These are phyloP conservation scores for Daldinia concentrica DNA, from an alignment of 495 filamentous ascomycete species.

Conservation along the genomic window DNA sequence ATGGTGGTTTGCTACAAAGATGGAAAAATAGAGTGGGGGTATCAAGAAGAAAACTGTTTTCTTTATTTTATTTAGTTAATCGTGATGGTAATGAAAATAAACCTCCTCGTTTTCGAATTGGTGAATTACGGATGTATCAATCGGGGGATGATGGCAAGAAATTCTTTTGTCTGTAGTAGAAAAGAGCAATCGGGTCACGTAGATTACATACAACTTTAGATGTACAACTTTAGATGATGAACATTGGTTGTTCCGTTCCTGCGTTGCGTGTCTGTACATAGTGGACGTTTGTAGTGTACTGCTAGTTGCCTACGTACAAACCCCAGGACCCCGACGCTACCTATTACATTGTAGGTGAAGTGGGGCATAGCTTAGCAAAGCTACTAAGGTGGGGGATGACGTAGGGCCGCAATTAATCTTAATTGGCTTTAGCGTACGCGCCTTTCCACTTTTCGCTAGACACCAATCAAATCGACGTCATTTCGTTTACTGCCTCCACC, in stretches of 20 bases:
- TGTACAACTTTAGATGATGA: not conserved
- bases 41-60: not conserved
- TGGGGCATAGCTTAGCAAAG: not conserved
- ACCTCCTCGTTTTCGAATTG: conserved; percentile 2
- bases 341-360: not conserved
- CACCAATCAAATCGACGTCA: conserved; percentile 25
- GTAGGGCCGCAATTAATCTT: conserved; percentile 37
- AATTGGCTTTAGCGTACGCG: conserved; percentile 25
- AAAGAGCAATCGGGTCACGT: not conserved
- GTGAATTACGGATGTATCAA: conserved; percentile 5
- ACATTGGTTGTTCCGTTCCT: not conserved
- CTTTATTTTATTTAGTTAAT: conserved; percentile 7
- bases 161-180: conserved; percentile 25
- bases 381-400: conserved; percentile 39
- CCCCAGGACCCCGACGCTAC: not conserved
- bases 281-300: not conserved
- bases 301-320: not conserved
- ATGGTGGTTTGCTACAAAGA: conserved; percentile 10
- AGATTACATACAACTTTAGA: not conserved
- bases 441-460: conserved; percentile 41
- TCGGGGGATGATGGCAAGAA: not conserved
- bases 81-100: not conserved
- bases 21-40: not conserved
- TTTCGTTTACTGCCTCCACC: not conserved
- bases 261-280: not conserved